These are phyloP conservation scores for Aciculosporium take DNA, from an alignment of 2,329 filamentous ascomycete genomes.

Conservation along the genomic window DNA sequence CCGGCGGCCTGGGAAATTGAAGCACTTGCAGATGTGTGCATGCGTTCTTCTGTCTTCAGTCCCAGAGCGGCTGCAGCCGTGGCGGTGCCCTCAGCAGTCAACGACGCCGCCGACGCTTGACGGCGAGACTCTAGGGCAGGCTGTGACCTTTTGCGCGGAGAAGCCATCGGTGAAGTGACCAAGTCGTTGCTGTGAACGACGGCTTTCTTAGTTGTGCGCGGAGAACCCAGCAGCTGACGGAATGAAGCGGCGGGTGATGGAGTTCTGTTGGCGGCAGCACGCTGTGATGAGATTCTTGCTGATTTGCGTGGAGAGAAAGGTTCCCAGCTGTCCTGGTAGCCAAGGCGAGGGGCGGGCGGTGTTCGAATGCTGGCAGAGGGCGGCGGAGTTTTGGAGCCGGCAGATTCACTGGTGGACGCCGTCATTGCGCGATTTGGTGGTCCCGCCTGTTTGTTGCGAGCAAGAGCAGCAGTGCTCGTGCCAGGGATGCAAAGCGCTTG, in stretches of 20 bases:
- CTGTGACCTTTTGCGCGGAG: slow-evolving; percentile 37
- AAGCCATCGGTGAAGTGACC: slow-evolving; percentile 29
- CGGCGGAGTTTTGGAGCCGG: slow-evolving; percentile 36
- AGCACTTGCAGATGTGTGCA: slow-evolving; percentile 14
- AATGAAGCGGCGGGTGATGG: slow-evolving; percentile 35
- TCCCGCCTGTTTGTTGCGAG: background rate
- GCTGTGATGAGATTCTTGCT: slow-evolving; percentile 46
- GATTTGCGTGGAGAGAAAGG: slow-evolving; percentile 61
- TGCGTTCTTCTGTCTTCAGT: slow-evolving; percentile 14
- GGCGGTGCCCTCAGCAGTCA: slow-evolving; percentile 29
- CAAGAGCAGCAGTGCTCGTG: slow-evolving; percentile 6
- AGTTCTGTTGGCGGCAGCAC: slow-evolving; percentile 33
- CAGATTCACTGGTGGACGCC: slow-evolving; percentile 10
- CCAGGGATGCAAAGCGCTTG: background rate
- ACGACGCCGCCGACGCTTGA: slow-evolving; percentile 29
- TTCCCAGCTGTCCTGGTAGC: slow-evolving; percentile 54
- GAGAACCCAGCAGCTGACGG: slow-evolving; percentile 18
- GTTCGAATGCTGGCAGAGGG: slow-evolving; percentile 45
- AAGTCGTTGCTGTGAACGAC: slow-evolving; percentile 14
- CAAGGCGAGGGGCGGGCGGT: slow-evolving; percentile 54
- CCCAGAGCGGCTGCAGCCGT: slow-evolving; percentile 29
- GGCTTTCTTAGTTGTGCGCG: slow-evolving; percentile 19
- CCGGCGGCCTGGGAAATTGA: slow-evolving; percentile 23
- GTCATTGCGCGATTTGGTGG: slow-evolving; percentile 12
- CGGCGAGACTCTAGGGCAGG: slow-evolving; percentile 32